A percentile compares a stretch with the other conserved stretches of the same genome.
These are phyloP conservation scores for Salvia splendens DNA, from an alignment of 257 asterid species.

Conservation along the genomic window DNA sequence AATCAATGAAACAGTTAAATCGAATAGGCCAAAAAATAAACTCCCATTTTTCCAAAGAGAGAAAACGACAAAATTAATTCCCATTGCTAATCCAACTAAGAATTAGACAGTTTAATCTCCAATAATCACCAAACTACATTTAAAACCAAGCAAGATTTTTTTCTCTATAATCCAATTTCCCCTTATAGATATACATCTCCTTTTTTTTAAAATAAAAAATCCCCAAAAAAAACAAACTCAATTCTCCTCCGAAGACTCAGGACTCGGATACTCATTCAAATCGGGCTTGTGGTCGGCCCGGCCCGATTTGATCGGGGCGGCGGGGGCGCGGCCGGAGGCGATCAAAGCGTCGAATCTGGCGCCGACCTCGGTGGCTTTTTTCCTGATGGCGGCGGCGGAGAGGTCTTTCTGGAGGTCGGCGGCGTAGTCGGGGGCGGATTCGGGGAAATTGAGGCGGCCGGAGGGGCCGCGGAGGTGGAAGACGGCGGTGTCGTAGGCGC, in stretches of 20 bases:
- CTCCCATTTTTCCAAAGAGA: no score
- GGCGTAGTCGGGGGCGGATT: conserved; percentile 33
- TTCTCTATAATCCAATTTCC: conserved; percentile 1
- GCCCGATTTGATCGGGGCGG: conserved; percentile 6
- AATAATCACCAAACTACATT: neutral
- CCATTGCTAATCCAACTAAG: no score
- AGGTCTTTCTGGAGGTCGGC: conserved; percentile 21
- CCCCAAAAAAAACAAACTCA: conserved; percentile 7
- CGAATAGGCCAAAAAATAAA: no score
- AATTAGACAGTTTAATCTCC: no score
- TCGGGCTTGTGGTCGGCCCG: conserved; percentile 28
- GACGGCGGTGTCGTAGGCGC: conserved; percentile 55
- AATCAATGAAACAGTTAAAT: conserved; percentile 33
- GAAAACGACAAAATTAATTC: no score
- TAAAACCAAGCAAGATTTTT: neutral
- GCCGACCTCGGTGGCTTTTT: conserved; percentile 54
- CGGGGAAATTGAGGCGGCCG: conserved; percentile 57
- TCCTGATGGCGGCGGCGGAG: conserved; percentile 51
- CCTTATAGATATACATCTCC: conserved; percentile 27
- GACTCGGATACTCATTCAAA: conserved; percentile 45
- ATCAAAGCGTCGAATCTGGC: conserved; percentile 49
- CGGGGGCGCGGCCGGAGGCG: conserved; percentile 17
- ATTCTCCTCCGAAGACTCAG: conserved; percentile 41
- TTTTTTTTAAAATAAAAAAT: conserved; percentile 5
- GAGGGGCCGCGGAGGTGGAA: conserved; percentile 58